Evolutionary conservation across 352 stramenopile species (phyloP).

Genomic region (Pythium guiyangense): DNA sequence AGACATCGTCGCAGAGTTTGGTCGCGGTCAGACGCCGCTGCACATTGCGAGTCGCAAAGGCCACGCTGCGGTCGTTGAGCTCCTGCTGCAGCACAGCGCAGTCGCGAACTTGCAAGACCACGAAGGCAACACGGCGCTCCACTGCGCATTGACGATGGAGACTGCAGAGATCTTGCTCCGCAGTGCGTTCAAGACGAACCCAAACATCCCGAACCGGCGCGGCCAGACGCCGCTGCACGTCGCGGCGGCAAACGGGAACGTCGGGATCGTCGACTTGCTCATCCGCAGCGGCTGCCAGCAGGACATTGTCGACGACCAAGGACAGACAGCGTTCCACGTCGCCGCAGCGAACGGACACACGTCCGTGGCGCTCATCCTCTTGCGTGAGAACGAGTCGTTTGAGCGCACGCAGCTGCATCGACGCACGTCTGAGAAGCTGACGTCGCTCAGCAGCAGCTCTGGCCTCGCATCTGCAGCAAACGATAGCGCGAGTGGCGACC

Average conservation of each 20-base stretch:
- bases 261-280: conserved; percentile 75
- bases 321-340: conserved; percentile 78
- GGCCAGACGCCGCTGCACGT: conserved; percentile 74
- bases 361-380: conserved; percentile 58
- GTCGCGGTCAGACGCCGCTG: conserved; percentile 61
- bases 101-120: conserved; percentile 72
- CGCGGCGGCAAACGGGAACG: conserved; percentile 56
- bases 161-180: conserved; percentile 62
- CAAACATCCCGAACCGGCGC: conserved; percentile 75
- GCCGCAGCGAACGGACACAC: conserved; percentile 78
- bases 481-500: conserved; percentile 4
- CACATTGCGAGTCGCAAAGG: conserved; percentile 75
- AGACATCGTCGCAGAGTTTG: conserved; percentile 68
- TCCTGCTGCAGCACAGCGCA: conserved; percentile 61
- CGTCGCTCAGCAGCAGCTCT: neutral
- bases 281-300: conserved; percentile 66
- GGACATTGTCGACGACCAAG: conserved; percentile 77
- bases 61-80: conserved; percentile 51
- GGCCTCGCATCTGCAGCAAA: neutral
- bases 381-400: conserved; percentile 57
- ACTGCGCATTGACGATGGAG: conserved; percentile 61
- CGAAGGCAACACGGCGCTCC: conserved; percentile 78
- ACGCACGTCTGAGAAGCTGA: conserved; percentile 9
- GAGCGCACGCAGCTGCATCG: conserved; percentile 9
- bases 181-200: conserved; percentile 57